Conservation (phyloP, 2,329 filamentous ascomycete species). For the Talaromyces marneffei region DNA sequence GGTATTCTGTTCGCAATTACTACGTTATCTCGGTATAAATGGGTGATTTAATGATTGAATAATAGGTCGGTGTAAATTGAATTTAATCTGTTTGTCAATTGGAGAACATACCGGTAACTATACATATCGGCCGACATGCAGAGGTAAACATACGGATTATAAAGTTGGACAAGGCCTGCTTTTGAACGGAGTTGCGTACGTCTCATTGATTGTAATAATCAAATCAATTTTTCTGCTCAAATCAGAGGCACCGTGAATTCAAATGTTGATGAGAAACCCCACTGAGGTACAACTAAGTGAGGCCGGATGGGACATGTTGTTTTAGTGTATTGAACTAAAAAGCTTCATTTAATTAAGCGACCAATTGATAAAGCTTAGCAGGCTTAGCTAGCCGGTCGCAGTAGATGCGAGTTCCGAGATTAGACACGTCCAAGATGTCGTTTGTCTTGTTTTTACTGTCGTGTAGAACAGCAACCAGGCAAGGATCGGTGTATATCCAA, state of each 20-base stretch:
- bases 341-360: conserved; percentile 1
- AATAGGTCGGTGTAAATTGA: not conserved
- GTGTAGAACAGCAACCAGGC: not conserved
- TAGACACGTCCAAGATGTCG: not conserved
- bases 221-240: not conserved
- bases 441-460: not conserved
- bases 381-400: not conserved
- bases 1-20: not conserved
- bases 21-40: not conserved
- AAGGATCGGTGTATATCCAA: not conserved
- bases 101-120: too few species aligned
- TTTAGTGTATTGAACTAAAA: not conserved
- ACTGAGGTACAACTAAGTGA: not conserved
- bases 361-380: not conserved
- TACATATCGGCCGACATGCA: not conserved
- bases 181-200: not conserved
- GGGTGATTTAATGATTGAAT: not conserved
- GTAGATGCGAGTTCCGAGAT: not conserved
- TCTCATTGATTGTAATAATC: not conserved
- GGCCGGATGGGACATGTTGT: not conserved
- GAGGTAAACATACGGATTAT: too few species aligned
- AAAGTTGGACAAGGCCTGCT: not conserved
- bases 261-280: too few species aligned
- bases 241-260: too few species aligned
- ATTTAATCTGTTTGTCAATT: not conserved